Conservation (phyloP, 257 asterid genomes). For the Petrea volubilis region DNA sequence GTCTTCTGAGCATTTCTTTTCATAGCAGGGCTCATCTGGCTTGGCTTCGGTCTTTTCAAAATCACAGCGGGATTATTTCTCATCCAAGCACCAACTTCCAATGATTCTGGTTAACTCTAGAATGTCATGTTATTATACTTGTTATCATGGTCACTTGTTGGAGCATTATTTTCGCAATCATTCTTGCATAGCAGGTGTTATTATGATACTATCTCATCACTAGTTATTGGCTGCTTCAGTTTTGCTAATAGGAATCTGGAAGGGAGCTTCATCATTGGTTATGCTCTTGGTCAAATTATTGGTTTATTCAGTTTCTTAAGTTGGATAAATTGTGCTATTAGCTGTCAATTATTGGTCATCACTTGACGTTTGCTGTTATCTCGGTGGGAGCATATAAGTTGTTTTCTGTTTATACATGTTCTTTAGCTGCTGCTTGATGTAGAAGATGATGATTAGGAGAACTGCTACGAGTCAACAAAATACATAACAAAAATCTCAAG, state of each 20-base stretch:
- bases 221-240: slow-evolving; percentile 10
- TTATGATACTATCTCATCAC: not conserved
- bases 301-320: not conserved
- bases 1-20: slow-evolving; percentile 20
- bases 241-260: slow-evolving; percentile 13
- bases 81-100: slow-evolving; percentile 15
- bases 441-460: not conserved
- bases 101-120: slow-evolving; percentile 19
- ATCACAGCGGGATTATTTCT: slow-evolving; percentile 19
- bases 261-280: slow-evolving; percentile 18
- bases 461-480: slow-evolving; percentile 11
- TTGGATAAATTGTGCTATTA: slow-evolving; percentile 1
- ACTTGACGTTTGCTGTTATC: not conserved
- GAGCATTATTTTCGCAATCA: not conserved
- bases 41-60: slow-evolving; percentile 20
- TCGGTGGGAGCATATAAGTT: not conserved
- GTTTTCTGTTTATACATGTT: not conserved
- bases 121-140: slow-evolving; percentile 1
- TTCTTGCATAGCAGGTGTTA: no score
- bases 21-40: slow-evolving; percentile 29
- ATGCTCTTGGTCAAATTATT: slow-evolving; percentile 9
- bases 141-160: slow-evolving; percentile 19
- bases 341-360: not conserved
- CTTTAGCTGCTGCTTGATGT: slow-evolving; percentile 12
- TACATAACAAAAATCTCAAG: slow-evolving; percentile 7